Base-by-base conservation (phyloP, 202 grass and related monocot species). In the Carex sylvatica region DNA sequence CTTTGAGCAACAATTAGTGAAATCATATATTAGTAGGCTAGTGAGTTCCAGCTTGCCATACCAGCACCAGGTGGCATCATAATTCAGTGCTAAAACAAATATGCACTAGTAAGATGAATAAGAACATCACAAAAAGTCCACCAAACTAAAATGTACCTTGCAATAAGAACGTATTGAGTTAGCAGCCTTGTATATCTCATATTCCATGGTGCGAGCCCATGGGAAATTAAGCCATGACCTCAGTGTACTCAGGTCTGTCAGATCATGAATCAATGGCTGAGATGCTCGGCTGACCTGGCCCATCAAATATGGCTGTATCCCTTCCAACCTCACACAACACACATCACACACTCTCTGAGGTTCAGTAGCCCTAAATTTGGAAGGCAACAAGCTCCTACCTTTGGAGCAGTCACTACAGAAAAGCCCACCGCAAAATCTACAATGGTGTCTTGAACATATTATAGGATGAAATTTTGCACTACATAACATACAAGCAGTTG, bases 131-230 rank as follows among this genome's bases (percentile, higher is more conserved):
- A 55, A 54, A 54, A 14, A 35, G 11, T 75, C 22, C 9, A 53
- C 53, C 53, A 19, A 77, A 19, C 51, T 77, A 77, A 77, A 59
- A 15, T 12, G 65, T 95, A 98, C 92, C 89, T 99, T 93, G 80
- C 80, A 88, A 70, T 95, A 99, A 11, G 87, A 83, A 84, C 80
- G 78, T 78, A 95, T 78, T 61, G 89, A 87, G 87, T 98, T 98
- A 87, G 91, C 80, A 86, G 92, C 91, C 70, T 99, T 99, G 78
- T 99, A 99, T 73, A 99, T 99, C 83, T 99, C 92, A 79, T 99
- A 93, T 64, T 99, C 96, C 96, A 99, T 93, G 1, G 78, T 87
- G n/a, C 14, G 79, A 40, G 84, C 85, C 92, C 92, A 95, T 70
- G 96, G 96, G 44, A 93, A 83, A 82, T 99, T 99, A 83, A 99